phyloP scores from a whole-genome alignment of 2,329 filamentous ascomycete species.

The Aspergillus sp. region DNA sequence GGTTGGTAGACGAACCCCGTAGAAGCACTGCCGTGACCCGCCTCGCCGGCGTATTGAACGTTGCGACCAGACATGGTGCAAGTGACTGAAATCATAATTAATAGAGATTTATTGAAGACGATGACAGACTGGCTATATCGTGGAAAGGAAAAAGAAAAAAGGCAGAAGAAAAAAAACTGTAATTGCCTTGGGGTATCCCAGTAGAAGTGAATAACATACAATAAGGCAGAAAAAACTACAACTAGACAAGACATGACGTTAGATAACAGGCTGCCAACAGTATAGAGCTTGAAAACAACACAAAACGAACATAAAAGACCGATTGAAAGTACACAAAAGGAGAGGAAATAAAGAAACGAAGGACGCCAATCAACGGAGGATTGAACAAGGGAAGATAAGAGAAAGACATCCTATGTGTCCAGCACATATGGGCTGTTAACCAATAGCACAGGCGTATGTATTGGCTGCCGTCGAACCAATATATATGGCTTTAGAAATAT shows the following conservation, averaged over 20 bases:
- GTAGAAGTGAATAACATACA: constrained; percentile 3
- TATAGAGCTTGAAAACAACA: background rate
- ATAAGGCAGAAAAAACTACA: constrained; percentile 10
- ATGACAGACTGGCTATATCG: too few species aligned
- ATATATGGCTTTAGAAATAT: background rate
- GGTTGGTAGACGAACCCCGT: too few species aligned
- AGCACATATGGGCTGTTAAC: constrained; percentile 15
- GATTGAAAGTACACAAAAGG: constrained; percentile 3
- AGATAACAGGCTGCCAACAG: background rate
- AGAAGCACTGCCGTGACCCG: too few species aligned
- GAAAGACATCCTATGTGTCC: constrained; percentile 13
- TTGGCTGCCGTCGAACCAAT: background rate
- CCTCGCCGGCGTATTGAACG: too few species aligned
- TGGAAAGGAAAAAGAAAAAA: background rate
- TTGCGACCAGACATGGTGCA: too few species aligned
- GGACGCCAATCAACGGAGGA: constrained; percentile 7
- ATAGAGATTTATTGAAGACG: too few species aligned
- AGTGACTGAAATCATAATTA: too few species aligned
- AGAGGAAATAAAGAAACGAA: constrained; percentile 10
- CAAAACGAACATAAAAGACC: background rate
- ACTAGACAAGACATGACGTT: constrained; percentile 4
- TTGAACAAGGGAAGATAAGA: constrained; percentile 6
- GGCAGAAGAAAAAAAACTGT: constrained; percentile 6
- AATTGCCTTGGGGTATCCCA: constrained; percentile 27
- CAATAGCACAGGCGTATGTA: background rate